Evolutionary conservation across 2,329 filamentous ascomycete species (phyloP), one percentile per base, ranked within the genome.

Genomic region (Ceratocystis ficicola): DNA sequence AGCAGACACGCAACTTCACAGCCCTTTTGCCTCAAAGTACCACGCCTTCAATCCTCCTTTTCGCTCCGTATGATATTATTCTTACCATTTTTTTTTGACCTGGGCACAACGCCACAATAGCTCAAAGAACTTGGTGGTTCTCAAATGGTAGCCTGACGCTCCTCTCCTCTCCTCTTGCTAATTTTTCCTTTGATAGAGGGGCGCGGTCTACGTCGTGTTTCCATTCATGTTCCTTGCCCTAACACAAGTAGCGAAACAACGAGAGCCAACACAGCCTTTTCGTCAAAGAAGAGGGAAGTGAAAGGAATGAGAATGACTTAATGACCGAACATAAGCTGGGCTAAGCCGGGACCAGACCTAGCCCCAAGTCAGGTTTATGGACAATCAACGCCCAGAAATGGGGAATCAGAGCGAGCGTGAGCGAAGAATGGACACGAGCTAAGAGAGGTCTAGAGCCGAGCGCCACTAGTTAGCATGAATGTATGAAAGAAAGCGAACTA

Each of bases 161-260:
- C 32, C 32, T 15, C 22, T 28, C 25, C 22, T 5, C 7, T 36
- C 32, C 32, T 15, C 22, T 28, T 50, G 1, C 3, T 10, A 20
- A 20, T 22, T 20, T 50, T 50, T 50, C 25, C 20, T 52, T 52
- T 22, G 48, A 52, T 12, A 22, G n/a, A 5, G 48, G n/a, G 48
- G 48, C 48, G 22, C 17, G 28, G 30, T 25, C 55, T 28, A 36
- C 55, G 8, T 59, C 55, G 25, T 59, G 55, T 59, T 59, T 32
- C 55, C 55, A 59, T 59, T 36, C 17, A 25, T 36, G 12, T 30
- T 59, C 28, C 55, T 59, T 30, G 55, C 15, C 55, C 55, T 59
- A 59, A n/a, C 55, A 36, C 55, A 59, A 30, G 17, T 25, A 30
- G 55, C 55, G 55, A 59, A 59, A 59, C 55, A 59, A 59, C 28